Conservation (phyloP, 345 rosid genomes). For the Pseudoturritis turrita region DNA sequence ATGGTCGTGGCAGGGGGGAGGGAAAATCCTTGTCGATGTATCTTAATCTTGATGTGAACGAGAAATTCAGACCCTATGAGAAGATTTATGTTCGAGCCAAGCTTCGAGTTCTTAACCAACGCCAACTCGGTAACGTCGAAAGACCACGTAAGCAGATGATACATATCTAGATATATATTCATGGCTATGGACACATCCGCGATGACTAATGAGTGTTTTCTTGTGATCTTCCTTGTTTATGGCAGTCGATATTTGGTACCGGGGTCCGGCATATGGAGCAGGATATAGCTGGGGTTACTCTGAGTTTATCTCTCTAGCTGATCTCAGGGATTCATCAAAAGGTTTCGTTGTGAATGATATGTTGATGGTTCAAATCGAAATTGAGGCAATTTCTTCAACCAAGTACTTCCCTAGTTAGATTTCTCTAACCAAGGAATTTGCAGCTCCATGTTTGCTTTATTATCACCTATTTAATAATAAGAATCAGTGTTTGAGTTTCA, state of each 20-base stretch:
- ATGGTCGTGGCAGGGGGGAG: background rate
- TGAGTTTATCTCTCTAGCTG: background rate
- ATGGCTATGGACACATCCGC: background rate
- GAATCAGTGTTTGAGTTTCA: too few species aligned
- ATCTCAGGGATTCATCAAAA: conserved; percentile 8
- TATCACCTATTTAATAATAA: too few species aligned
- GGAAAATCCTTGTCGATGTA: background rate
- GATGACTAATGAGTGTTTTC: background rate
- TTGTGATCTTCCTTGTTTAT: background rate
- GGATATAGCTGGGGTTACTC: background rate
- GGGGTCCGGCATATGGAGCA: background rate
- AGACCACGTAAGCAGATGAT: background rate
- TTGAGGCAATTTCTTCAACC: conserved; percentile 10
- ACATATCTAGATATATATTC: background rate
- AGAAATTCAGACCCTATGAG: conserved; percentile 9
- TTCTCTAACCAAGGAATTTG: background rate
- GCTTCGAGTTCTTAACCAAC: conserved; percentile 10
- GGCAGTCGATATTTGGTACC: background rate
- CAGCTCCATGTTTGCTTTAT: background rate
- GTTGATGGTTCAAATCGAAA: background rate
- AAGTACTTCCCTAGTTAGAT: conserved; percentile 3
- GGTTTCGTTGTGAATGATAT: conserved; percentile 13
- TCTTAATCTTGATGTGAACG: background rate
- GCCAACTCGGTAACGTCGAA: background rate
- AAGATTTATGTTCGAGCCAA: conserved; percentile 14